Evolutionary conservation across 129 eudicot species (phyloP).

Genomic region (Helichrysum umbraculigerum): DNA sequence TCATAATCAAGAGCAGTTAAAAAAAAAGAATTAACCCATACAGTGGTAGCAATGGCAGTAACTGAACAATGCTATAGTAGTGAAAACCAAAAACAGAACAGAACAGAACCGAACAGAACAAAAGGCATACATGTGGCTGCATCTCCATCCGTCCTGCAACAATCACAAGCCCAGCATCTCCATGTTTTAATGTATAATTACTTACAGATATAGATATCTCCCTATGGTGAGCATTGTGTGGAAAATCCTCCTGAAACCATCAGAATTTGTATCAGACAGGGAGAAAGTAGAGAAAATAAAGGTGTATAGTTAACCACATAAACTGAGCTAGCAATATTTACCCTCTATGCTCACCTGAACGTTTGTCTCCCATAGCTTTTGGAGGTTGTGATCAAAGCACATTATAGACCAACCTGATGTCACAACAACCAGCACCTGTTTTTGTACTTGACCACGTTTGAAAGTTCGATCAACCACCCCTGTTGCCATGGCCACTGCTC

Average conservation of each 20-base stretch:
- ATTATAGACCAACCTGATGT: conserved; percentile 97
- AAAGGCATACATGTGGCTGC: conserved; percentile 84
- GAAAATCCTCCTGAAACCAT: conserved; percentile 72
- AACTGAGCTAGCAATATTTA: not conserved
- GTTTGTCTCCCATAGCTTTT: conserved; percentile 89
- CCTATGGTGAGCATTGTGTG: conserved; percentile 92
- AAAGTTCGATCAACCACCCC: conserved; percentile 77
- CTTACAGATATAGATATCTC: conserved; percentile 85
- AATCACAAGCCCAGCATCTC: conserved; percentile 88
- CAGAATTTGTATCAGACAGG: conserved; percentile 12
- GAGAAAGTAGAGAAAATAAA: not conserved
- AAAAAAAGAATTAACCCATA: not conserved
- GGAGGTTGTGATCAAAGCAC: conserved; percentile 97
- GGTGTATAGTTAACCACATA: conserved; percentile 13
- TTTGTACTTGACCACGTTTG: conserved; percentile 69
- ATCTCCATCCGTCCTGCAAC: conserved; percentile 97
- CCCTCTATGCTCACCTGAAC: conserved; percentile 56
- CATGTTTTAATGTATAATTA: conserved; percentile 88
- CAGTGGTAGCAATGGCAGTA: not conserved
- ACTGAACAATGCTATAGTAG: conserved; percentile 1
- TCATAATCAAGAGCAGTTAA: not conserved
- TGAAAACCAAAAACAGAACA: not conserved
- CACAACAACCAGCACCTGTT: conserved; percentile 93
- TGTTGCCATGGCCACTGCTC: conserved; percentile 99
- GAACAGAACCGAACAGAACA: not conserved